phyloP scores from a whole-genome alignment of 352 stramenopile genomes.

The Phytophthora ramorum region DNA sequence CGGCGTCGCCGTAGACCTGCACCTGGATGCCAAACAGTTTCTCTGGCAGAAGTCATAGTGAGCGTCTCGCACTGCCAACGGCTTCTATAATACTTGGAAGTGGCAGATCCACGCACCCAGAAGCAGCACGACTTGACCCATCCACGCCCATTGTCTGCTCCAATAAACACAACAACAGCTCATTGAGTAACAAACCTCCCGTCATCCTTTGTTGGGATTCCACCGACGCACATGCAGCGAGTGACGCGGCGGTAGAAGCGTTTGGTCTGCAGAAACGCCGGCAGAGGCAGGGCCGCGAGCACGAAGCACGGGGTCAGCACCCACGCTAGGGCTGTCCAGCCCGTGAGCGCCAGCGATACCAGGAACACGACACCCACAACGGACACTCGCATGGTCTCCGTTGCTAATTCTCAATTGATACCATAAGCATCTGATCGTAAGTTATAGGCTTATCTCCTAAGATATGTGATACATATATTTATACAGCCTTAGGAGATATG shows the following conservation, averaged over 20 bases:
- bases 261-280: constrained; percentile 29
- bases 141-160: constrained; percentile 81
- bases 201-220: neutral
- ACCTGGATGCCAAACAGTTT: constrained; percentile 70
- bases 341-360: constrained; percentile 55
- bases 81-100: neutral
- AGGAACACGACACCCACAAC: constrained; percentile 58
- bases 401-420: neutral
- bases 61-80: constrained; percentile 31
- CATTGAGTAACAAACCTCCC: neutral
- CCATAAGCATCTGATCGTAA: neutral
- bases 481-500: neutral
- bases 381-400: constrained; percentile 48
- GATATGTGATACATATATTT: neutral
- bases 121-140: constrained; percentile 71
- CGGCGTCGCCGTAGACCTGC: constrained; percentile 61
- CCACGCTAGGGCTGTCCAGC: constrained; percentile 57
- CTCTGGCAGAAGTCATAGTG: constrained; percentile 40
- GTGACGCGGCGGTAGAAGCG: constrained; percentile 58
- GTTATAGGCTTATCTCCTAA: neutral
- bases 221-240: constrained; percentile 56
- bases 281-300: constrained; percentile 43
- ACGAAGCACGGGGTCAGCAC: constrained; percentile 70
- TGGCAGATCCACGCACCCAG: constrained; percentile 39
- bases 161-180: neutral